Conservation (phyloP, 345 rosid genomes). For the Dipteronia dyeriana region DNA sequence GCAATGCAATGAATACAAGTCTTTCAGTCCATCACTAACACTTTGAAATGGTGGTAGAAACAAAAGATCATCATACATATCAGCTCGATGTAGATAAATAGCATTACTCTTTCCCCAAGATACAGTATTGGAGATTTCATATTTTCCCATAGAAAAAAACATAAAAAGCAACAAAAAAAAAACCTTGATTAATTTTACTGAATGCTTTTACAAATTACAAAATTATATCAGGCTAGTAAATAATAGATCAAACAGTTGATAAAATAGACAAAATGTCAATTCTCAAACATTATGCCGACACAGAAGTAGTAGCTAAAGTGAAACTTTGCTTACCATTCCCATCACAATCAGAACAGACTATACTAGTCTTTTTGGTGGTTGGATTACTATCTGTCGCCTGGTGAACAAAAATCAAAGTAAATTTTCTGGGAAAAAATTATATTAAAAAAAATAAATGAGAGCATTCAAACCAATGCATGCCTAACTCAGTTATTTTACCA, state of each 20-base stretch:
- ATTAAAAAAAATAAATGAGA: not conserved
- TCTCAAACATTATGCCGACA: not conserved
- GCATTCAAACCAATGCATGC: not conserved
- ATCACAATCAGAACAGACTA: constrained; percentile 75
- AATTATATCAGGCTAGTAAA: constrained; percentile 6
- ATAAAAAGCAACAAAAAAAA: not conserved
- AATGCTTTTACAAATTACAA: not conserved
- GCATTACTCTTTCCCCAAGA: not conserved
- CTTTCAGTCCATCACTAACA: not conserved
- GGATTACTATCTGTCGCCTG: constrained; percentile 55
- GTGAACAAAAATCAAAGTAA: constrained; percentile 20
- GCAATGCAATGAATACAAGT: not conserved
- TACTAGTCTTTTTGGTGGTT: constrained; percentile 51
- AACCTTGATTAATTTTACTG: not conserved
- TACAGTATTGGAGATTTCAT: not conserved
- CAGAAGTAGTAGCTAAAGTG: not conserved
- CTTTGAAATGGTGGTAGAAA: not conserved
- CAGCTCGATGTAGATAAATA: not conserved
- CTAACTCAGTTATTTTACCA: not conserved
- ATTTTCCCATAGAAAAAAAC: not conserved
- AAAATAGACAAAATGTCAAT: not conserved
- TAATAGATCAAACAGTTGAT: not conserved
- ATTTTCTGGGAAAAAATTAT: not conserved
- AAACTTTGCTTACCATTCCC: constrained; percentile 56
- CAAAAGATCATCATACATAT: constrained; percentile 1